Percentiles rank a stretch among this genome's conserved stretches.
Evolutionary conservation across 2,329 filamentous ascomycete species (phyloP).

Genomic region (Fusarium pseudocircinatum): DNA sequence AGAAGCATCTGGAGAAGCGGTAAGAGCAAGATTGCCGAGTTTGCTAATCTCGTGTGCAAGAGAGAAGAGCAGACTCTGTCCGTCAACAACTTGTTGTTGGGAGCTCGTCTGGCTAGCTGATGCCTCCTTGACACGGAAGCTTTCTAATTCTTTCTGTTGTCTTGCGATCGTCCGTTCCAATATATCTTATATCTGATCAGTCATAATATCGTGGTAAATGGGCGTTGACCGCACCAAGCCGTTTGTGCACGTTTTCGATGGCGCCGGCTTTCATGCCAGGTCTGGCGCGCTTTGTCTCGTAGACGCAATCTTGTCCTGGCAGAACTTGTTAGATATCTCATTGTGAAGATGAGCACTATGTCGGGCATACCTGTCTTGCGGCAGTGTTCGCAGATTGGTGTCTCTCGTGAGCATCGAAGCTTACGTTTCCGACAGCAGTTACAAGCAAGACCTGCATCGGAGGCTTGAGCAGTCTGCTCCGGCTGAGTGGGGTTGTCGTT

Average conservation of each 20-base stretch:
- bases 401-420: constrained; percentile 30
- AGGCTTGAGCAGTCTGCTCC: not conserved
- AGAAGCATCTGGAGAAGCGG: not conserved
- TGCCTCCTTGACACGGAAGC: not conserved
- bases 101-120: not conserved
- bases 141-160: constrained; percentile 22
- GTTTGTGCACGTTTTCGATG: constrained; percentile 48
- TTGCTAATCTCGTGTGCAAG: constrained; percentile 24
- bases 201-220: not conserved
- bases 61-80: constrained; percentile 5
- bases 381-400: constrained; percentile 29
- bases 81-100: not conserved
- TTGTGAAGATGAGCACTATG: fast-evolving
- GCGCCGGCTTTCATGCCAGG: constrained; percentile 52
- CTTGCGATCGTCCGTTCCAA: constrained; percentile 20
- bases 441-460: constrained; percentile 16
- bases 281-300: constrained; percentile 43
- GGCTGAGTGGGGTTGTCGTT: not conserved
- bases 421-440: constrained; percentile 33
- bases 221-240: constrained; percentile 34
- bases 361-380: constrained; percentile 10
- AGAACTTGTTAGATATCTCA: fast-evolving
- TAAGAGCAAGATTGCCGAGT: not conserved
- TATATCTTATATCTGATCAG: not conserved
- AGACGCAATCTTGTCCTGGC: not conserved